phyloP scores from a whole-genome alignment of 805 yeast species.

The Phaffomyces antillensis region DNA sequence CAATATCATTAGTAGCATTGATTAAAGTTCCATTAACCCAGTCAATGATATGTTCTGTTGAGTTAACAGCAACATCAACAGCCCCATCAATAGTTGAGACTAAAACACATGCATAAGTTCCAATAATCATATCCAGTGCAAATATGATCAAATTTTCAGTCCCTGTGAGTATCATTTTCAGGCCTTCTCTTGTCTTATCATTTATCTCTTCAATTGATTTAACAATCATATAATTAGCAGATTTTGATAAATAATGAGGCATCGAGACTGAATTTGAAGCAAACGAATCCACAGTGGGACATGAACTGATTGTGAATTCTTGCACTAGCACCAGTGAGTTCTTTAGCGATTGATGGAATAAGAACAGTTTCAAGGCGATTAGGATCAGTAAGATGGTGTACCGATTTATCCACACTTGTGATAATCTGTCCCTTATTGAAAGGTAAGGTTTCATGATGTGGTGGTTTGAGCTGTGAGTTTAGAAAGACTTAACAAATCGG shows the following conservation, averaged over 20 bases:
- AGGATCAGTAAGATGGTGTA: conserved; percentile 51
- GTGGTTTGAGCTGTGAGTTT: no score
- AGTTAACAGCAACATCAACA: conserved; percentile 63
- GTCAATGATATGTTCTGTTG: conserved; percentile 55
- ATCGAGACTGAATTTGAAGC: conserved; percentile 31
- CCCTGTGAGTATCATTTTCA: conserved; percentile 45
- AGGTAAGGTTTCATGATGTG: conserved; percentile 29
- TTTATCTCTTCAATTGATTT: conserved; percentile 42
- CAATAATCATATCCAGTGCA: conserved; percentile 64
- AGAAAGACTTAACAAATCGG: no score
- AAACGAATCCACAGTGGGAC: conserved; percentile 39
- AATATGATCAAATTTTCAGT: conserved; percentile 56
- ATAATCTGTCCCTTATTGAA: conserved; percentile 42
- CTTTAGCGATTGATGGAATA: conserved; percentile 46
- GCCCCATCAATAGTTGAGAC: conserved; percentile 69
- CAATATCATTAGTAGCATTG: conserved; percentile 50
- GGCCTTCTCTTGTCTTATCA: conserved; percentile 34
- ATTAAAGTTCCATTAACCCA: conserved; percentile 56
- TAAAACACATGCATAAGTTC: conserved; percentile 81
- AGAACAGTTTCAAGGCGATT: conserved; percentile 48
- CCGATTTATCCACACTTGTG: conserved; percentile 64
- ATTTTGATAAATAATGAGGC: conserved; percentile 49
- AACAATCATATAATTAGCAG: conserved; percentile 47
- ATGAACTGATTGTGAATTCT: conserved; percentile 33
- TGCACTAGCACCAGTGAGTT: conserved; percentile 35